Base-by-base conservation (phyloP, 164 flowering plant genomes). In the Magnolia kwangsiensis region DNA sequence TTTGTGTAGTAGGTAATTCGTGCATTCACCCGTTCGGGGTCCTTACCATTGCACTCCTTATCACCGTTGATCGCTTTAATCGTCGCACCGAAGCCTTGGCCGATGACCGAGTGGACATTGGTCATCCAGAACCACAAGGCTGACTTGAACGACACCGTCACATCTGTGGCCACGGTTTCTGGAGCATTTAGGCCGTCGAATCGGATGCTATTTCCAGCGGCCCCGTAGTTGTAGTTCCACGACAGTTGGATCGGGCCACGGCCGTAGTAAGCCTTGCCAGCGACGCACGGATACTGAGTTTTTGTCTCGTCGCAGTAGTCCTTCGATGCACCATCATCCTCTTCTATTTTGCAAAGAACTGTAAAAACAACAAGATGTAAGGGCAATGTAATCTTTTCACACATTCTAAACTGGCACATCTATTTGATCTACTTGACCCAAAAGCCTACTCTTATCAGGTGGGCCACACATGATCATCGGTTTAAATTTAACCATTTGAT, bases 181-280 rank as follows among this genome's bases (percentile, higher is more conserved):
- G 96, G 96, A 6, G 74, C 20, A 59, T 81, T 82, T 9, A 91
- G 77, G 0, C 90, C 89, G 50, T 90, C 89, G 74, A 91, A 87
- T 0, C 86, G 84, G 24, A 86, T 79, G 82, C 79, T 76, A 0
- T 81, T 51, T 69, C 92, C 93, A 0, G 92, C 93, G 0, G 91
- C 78, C 0, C 93, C 92, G 71, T 91, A 91, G 83, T 91, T 91
- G 86, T 64, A 91, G 74, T 91, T 91, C 93, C 92, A 90, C 8
- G 90, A 79, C 29, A 91, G 74, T 51, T 90, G 96, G 51, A 91
- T 67, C 1, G 92, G 92, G 50, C 96, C 94, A 1, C 92, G 85
- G 11, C 89, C 91, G 72, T 75, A 85, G 84, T 90, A 90, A 0
- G 72, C 67, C 76, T 86, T 87, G 49, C 76, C 76, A 3, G 87